Evolutionary conservation across 495 filamentous ascomycete genomes (phyloP).

Genomic region (Copromyces sp.): DNA sequence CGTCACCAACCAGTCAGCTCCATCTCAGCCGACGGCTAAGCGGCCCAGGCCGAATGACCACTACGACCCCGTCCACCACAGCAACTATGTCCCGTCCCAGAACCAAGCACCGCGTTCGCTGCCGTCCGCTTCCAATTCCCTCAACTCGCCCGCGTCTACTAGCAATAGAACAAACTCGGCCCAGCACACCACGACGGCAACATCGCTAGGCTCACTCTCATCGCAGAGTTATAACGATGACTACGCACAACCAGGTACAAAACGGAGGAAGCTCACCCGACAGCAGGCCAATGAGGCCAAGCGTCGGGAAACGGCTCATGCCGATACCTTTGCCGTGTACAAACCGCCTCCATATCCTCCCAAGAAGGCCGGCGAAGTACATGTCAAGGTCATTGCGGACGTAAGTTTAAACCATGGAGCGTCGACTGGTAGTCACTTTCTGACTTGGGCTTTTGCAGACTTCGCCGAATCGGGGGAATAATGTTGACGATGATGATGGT

Average conservation of each 20-base stretch:
- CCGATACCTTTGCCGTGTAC: conserved; percentile 68
- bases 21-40: conserved; percentile 32
- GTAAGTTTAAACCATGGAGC: conserved; percentile 45
- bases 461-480: conserved; percentile 42
- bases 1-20: conserved; percentile 9
- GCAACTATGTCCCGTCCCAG: conserved; percentile 51
- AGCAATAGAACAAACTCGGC: conserved; percentile 81
- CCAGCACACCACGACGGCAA: conserved; percentile 79
- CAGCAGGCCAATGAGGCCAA: conserved; percentile 76
- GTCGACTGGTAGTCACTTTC: background rate
- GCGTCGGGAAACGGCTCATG: conserved; percentile 52
- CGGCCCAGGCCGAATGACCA: conserved; percentile 41
- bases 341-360: conserved; percentile 76
- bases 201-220: conserved; percentile 65
- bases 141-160: conserved; percentile 37
- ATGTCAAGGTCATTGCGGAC: conserved; percentile 70
- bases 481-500: conserved; percentile 88
- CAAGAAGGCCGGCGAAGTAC: conserved; percentile 85
- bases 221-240: conserved; percentile 53
- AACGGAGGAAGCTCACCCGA: conserved; percentile 69
- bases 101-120: conserved; percentile 47
- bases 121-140: conserved; percentile 48
- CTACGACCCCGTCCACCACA: conserved; percentile 37
- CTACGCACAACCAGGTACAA: conserved; percentile 54
- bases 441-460: conserved; percentile 21